Percentiles rank a stretch among this genome's conserved stretches.
These are phyloP conservation scores for Inga leiocalycina DNA, from an alignment of 306 rosid genomes.

Conservation along the genomic window DNA sequence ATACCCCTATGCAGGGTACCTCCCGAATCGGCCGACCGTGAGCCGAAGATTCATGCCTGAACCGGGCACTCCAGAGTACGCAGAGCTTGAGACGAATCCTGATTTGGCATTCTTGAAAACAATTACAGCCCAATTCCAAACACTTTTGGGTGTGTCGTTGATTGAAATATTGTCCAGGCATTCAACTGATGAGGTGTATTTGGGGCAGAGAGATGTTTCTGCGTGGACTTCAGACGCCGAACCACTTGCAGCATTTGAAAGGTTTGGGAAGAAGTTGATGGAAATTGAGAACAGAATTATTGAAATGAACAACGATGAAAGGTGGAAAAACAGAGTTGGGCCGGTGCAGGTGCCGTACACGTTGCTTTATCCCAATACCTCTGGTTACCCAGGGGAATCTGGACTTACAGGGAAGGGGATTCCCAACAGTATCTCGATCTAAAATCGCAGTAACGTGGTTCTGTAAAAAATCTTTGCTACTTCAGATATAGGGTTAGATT, in stretches of 20 bases:
- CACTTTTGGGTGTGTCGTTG: slow-evolving; percentile 82
- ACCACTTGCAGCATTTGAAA: slow-evolving; percentile 59
- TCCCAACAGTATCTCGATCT: slow-evolving; percentile 89
- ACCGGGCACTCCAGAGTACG: slow-evolving; percentile 74
- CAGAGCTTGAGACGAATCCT: slow-evolving; percentile 67
- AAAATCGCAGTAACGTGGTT: background rate
- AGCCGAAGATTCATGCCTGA: slow-evolving; percentile 98
- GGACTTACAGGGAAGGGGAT: slow-evolving; percentile 95
- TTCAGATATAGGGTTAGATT: background rate
- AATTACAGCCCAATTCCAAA: slow-evolving; percentile 87
- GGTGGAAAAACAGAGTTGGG: slow-evolving; percentile 78
- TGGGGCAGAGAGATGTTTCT: slow-evolving; percentile 72
- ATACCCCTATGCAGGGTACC: slow-evolving; percentile 89
- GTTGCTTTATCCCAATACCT: slow-evolving; percentile 79
- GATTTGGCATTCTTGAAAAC: slow-evolving; percentile 80
- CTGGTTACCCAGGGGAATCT: slow-evolving; percentile 59
- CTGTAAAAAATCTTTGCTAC: background rate
- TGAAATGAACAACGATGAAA: slow-evolving; percentile 57
- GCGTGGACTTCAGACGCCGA: slow-evolving; percentile 73
- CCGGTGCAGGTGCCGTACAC: slow-evolving; percentile 77
- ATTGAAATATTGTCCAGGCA: slow-evolving; percentile 85
- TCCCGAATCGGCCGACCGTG: slow-evolving; percentile 92
- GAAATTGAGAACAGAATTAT: slow-evolving; percentile 63
- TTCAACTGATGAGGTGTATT: slow-evolving; percentile 84
- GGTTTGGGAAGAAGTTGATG: slow-evolving; percentile 54